These are phyloP conservation scores for Citrus sp. DNA, from an alignment of 345 rosid genomes.

Conservation along the genomic window DNA sequence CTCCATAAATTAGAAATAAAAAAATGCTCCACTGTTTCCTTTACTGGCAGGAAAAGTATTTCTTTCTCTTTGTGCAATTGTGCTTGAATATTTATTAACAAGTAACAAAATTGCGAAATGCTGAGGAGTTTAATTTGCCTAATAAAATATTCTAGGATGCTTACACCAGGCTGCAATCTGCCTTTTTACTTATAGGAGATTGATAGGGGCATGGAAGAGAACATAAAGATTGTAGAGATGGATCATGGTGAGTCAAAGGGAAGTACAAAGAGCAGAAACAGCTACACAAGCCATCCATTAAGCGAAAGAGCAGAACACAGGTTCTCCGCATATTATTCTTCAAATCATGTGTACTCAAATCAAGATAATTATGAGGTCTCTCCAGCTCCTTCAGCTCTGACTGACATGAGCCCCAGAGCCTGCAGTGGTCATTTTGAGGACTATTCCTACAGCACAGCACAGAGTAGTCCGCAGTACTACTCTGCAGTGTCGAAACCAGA, in stretches of 20 bases:
- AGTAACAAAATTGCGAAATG: not conserved
- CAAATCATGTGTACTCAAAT: slow-evolving; percentile 20
- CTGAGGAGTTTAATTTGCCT: too few relatives aligned
- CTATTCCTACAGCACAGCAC: slow-evolving; percentile 50
- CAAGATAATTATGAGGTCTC: slow-evolving; percentile 40
- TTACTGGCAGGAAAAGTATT: not conserved
- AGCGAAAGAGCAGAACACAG: slow-evolving; percentile 30
- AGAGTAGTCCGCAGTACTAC: slow-evolving; percentile 65
- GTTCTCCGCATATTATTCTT: slow-evolving; percentile 28
- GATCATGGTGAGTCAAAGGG: slow-evolving; percentile 47
- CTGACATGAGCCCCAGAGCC: slow-evolving; percentile 73
- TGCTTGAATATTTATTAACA: not conserved
- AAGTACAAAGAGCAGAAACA: slow-evolving; percentile 39
- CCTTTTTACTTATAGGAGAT: slow-evolving; percentile 39
- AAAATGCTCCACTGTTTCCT: not conserved
- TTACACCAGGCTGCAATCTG: not conserved
- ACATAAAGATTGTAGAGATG: slow-evolving; percentile 82
- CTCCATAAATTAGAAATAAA: not conserved
- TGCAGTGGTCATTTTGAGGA: slow-evolving; percentile 80
- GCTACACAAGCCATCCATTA: slow-evolving; percentile 36
- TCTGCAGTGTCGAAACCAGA: slow-evolving; percentile 64
- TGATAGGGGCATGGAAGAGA: slow-evolving; percentile 57
- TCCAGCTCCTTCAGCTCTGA: slow-evolving; percentile 60
- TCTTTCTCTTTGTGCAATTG: not conserved
- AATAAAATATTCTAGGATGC: too few relatives aligned